A percentile compares a stretch with the other conserved stretches of the same genome.
Evolutionary conservation across 2,329 filamentous ascomycete genomes (phyloP).

Genomic region (Penicillium sumatraense): DNA sequence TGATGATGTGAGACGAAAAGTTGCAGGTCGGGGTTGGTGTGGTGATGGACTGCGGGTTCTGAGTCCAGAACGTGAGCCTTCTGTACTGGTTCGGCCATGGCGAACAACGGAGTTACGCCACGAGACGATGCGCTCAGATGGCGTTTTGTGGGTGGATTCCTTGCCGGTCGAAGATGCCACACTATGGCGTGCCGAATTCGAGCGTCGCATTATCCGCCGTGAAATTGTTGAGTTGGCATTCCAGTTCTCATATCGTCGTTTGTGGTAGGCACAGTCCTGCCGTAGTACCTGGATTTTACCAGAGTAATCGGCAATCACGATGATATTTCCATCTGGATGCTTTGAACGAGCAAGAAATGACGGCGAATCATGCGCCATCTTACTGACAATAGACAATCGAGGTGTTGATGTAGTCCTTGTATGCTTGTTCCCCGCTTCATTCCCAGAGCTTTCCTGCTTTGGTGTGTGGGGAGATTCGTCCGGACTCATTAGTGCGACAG

Average conservation of each 20-base stretch:
- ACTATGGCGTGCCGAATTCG: slow-evolving; percentile 62
- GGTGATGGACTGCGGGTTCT: slow-evolving; percentile 54
- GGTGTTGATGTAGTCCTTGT: slow-evolving; percentile 36
- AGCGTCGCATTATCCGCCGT: slow-evolving; percentile 62
- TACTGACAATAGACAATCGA: slow-evolving; percentile 40
- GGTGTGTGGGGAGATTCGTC: slow-evolving; percentile 65
- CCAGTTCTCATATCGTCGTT: slow-evolving; percentile 76
- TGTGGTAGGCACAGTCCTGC: slow-evolving; percentile 86
- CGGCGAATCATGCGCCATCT: slow-evolving; percentile 68
- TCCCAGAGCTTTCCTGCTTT: slow-evolving; percentile 44
- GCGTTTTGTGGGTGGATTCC: slow-evolving; percentile 51
- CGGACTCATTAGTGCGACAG: slow-evolving; percentile 77
- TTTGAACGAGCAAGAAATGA: slow-evolving; percentile 75
- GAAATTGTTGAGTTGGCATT: slow-evolving; percentile 79
- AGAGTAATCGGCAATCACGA: slow-evolving; percentile 86
- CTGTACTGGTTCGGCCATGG: slow-evolving; percentile 55
- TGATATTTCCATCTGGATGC: slow-evolving; percentile 83
- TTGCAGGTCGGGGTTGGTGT: slow-evolving; percentile 38
- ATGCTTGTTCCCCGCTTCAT: slow-evolving; percentile 16
- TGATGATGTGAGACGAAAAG: slow-evolving; percentile 21
- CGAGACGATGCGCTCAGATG: slow-evolving; percentile 78
- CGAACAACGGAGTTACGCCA: slow-evolving; percentile 77
- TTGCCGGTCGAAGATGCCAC: slow-evolving; percentile 52
- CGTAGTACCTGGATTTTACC: slow-evolving; percentile 93
- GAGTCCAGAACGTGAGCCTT: slow-evolving; percentile 40